phyloP scores from a whole-genome alignment of 2,329 filamentous ascomycete genomes.

The Aspergillus costaricaensis region DNA sequence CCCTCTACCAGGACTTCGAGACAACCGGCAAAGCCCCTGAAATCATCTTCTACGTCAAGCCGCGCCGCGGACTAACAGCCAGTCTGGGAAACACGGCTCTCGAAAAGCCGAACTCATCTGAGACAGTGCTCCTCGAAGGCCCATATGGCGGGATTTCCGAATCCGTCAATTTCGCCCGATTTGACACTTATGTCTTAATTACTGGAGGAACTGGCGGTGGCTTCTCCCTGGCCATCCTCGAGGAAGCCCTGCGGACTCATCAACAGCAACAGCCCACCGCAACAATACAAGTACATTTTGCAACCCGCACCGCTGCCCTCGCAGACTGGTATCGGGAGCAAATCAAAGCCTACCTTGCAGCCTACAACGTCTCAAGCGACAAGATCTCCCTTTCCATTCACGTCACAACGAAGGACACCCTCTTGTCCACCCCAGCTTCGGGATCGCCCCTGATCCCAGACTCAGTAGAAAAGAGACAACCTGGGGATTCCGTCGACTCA shows the following conservation, averaged over 20 bases:
- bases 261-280: background rate
- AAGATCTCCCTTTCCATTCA: background rate
- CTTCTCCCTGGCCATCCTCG: conserved; percentile 53
- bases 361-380: background rate
- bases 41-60: conserved; percentile 57
- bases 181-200: conserved; percentile 51
- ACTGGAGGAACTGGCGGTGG: conserved; percentile 61
- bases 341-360: background rate
- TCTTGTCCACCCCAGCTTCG: background rate
- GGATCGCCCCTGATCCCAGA: background rate
- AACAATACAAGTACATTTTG: background rate
- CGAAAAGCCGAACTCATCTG: conserved; percentile 37
- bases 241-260: conserved; percentile 30
- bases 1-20: conserved; percentile 39
- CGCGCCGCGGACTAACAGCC: conserved; percentile 53
- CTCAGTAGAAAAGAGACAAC: background rate
- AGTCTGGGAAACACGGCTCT: conserved; percentile 46
- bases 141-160: conserved; percentile 58
- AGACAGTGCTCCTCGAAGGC: conserved; percentile 58
- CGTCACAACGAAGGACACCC: background rate
- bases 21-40: conserved; percentile 31
- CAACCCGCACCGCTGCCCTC: background rate
- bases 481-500: background rate
- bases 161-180: conserved; percentile 35
- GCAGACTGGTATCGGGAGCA: background rate